These are phyloP conservation scores for Globisporangium spiculum DNA, from an alignment of 352 stramenopile genomes.

Conservation along the genomic window DNA sequence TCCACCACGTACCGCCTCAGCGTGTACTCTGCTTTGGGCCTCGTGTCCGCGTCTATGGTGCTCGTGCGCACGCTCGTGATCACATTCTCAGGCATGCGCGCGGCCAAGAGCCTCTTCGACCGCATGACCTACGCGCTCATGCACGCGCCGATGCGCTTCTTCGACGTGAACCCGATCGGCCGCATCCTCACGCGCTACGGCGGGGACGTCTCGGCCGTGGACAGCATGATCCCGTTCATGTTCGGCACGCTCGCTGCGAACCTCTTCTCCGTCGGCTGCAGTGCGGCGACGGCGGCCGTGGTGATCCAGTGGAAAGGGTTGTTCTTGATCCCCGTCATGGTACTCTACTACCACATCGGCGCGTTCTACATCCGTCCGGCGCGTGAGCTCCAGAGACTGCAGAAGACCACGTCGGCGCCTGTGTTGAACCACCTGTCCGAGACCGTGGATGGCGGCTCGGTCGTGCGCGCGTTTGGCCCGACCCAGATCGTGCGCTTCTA, in stretches of 20 bases:
- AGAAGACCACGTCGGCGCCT: constrained; percentile 37
- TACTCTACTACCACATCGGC: constrained; percentile 71
- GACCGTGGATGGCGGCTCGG: constrained; percentile 15
- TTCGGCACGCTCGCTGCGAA: constrained; percentile 62
- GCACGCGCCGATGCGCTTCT: constrained; percentile 90
- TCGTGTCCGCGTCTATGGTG: constrained; percentile 23
- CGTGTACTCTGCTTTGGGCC: constrained; percentile 33
- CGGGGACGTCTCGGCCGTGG: constrained; percentile 36
- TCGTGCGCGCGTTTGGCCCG: no score
- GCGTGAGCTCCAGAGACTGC: constrained; percentile 47
- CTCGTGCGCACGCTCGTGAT: constrained; percentile 38
- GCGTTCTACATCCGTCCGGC: constrained; percentile 46
- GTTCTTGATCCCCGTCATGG: constrained; percentile 74
- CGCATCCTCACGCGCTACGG: constrained; percentile 90
- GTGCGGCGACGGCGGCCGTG: constrained; percentile 73
- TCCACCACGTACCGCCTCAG: constrained; percentile 13
- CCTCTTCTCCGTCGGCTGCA: constrained; percentile 74
- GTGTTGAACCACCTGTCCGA: no score
- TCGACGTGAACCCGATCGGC: constrained; percentile 90
- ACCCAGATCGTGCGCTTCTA: constrained; percentile 39
- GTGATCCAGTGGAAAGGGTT: constrained; percentile 83
- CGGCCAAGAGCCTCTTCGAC: constrained; percentile 77
- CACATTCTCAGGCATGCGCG: constrained; percentile 32
- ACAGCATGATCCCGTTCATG: constrained; percentile 18
- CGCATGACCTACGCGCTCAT: constrained; percentile 84